Percentiles rank a stretch among this genome's conserved stretches.
Evolutionary conservation across 441 rosid genomes (phyloP).

Genomic region (Eruca vesicaria): DNA sequence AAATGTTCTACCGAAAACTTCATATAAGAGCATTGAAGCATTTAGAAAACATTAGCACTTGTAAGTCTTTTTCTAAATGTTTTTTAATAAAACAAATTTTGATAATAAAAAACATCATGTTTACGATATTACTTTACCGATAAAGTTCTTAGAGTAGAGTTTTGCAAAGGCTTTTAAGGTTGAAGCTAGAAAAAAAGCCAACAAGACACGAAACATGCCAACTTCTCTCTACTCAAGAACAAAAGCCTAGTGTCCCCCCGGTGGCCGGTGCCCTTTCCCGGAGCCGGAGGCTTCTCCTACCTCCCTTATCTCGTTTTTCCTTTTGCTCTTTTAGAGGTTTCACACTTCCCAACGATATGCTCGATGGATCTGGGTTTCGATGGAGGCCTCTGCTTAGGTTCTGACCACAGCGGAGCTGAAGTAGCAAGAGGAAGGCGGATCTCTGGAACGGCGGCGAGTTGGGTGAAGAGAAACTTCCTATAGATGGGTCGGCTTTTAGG

Average conservation of each 20-base stretch:
- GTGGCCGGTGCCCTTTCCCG: background rate
- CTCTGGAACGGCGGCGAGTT: background rate
- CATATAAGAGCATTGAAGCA: too few species aligned
- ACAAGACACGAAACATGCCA: too few species aligned
- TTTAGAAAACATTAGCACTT: too few species aligned
- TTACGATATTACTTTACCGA: too few species aligned
- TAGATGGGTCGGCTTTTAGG: background rate
- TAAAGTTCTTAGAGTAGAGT: too few species aligned
- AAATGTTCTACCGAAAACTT: too few species aligned
- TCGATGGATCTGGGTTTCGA: background rate
- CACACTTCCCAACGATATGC: background rate
- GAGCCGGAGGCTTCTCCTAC: background rate
- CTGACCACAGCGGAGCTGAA: background rate
- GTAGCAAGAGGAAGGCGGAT: background rate
- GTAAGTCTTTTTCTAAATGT: too few species aligned
- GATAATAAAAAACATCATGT: too few species aligned
- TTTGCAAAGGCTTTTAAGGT: too few species aligned
- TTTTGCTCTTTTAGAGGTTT: background rate
- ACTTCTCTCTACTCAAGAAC: too few species aligned
- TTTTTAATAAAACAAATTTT: too few species aligned
- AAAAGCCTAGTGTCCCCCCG: background rate
- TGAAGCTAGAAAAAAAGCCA: too few species aligned
- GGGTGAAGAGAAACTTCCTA: background rate
- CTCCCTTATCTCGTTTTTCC: background rate
- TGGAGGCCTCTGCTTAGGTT: background rate